These are phyloP conservation scores for Antarctomyces pellizariae DNA, from an alignment of 495 filamentous ascomycete species.

Conservation along the genomic window DNA sequence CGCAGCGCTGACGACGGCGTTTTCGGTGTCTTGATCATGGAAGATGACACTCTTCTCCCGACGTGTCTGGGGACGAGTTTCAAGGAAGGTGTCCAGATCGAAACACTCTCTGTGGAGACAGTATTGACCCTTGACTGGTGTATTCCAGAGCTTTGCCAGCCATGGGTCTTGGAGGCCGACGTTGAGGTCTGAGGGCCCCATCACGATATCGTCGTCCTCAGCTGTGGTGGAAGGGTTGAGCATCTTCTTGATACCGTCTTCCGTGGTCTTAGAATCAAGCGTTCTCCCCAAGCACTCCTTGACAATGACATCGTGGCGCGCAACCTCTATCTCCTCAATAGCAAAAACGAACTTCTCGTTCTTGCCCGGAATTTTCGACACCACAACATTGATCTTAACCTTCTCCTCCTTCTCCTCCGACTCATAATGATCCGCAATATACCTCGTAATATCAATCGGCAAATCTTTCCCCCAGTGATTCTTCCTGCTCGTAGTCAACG, in stretches of 20 bases:
- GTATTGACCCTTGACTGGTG: constrained; percentile 37
- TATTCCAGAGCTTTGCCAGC: constrained; percentile 37
- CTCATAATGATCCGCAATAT: constrained; percentile 17
- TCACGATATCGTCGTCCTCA: constrained; percentile 43
- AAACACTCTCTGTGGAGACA: constrained; percentile 65
- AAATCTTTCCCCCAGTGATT: constrained; percentile 49
- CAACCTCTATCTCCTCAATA: constrained; percentile 35
- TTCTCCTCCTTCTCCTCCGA: constrained; percentile 18
- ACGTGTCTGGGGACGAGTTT: constrained; percentile 34
- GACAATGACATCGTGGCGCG: constrained; percentile 25
- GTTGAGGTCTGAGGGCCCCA: constrained; percentile 36
- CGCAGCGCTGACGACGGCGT: constrained; percentile 23
- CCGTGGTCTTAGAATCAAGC: constrained; percentile 16
- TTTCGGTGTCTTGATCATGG: constrained; percentile 19
- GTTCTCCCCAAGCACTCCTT: constrained; percentile 15
- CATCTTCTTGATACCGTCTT: constrained; percentile 25
- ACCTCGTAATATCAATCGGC: constrained; percentile 43
- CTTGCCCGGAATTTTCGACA: constrained; percentile 27
- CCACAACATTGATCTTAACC: constrained; percentile 17
- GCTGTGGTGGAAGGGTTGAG: constrained; percentile 14
- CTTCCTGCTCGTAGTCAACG: constrained; percentile 35
- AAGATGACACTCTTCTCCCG: too few species aligned
- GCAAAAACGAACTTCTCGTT: constrained; percentile 29
- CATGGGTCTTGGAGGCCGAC: constrained; percentile 63
- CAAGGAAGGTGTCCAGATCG: constrained; percentile 61